phyloP scores from a whole-genome alignment of 2,329 filamentous ascomycete species.

The Venturia effusa region DNA sequence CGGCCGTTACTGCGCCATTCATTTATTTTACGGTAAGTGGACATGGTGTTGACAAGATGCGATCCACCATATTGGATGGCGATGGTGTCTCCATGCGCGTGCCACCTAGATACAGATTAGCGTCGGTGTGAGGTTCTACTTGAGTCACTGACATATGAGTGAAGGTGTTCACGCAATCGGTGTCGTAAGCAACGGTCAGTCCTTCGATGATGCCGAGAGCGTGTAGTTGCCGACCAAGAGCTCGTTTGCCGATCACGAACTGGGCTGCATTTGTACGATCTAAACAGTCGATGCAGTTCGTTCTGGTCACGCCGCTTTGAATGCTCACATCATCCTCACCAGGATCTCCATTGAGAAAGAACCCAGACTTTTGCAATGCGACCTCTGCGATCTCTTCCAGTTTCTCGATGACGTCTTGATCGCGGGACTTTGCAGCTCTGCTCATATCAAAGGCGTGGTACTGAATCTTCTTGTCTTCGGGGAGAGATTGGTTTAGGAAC shows the following conservation, averaged over 20 bases:
- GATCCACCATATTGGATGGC: constrained; percentile 96
- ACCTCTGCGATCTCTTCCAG: constrained; percentile 83
- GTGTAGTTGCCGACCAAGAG: constrained; percentile 82
- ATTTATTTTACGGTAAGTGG: constrained; percentile 97
- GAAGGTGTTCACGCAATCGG: constrained; percentile 89
- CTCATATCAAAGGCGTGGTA: constrained; percentile 99
- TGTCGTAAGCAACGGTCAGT: constrained; percentile 79
- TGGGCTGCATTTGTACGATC: constrained; percentile 96
- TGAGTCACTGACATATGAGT: constrained; percentile 65
- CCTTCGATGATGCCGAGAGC: constrained; percentile 78
- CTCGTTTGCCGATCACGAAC: constrained; percentile 93
- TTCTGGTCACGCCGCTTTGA: constrained; percentile 87
- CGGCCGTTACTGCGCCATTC: constrained; percentile 96
- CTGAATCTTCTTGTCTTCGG: constrained; percentile 71
- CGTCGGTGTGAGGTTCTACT: background rate
- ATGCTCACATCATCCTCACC: constrained; percentile 54
- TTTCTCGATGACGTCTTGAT: constrained; percentile 88
- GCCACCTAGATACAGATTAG: constrained; percentile 35
- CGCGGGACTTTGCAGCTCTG: constrained; percentile 77
- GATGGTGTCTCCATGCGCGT: constrained; percentile 95
- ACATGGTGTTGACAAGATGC: constrained; percentile 97
- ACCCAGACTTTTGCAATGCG: constrained; percentile 74
- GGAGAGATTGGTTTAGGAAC: constrained; percentile 92
- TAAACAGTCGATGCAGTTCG: constrained; percentile 96
- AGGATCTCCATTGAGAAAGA: constrained; percentile 86